phyloP scores from a whole-genome alignment of 495 filamentous ascomycete species.

The Cladorrhinum samala region DNA sequence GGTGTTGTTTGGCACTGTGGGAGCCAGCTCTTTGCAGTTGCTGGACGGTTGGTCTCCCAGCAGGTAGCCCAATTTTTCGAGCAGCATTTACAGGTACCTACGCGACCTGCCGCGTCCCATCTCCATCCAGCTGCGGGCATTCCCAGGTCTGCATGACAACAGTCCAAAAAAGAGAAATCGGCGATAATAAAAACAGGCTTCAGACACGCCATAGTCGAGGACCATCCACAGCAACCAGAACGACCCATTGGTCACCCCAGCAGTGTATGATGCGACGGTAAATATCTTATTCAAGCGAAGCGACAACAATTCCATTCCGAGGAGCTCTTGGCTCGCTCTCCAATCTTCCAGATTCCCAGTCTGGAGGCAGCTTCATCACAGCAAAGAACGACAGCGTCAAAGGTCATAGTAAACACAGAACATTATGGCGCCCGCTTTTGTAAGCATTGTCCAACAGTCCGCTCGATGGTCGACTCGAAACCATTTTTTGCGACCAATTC shows the following conservation, averaged over 20 bases:
- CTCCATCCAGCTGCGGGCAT: neutral
- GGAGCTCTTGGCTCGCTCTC: neutral
- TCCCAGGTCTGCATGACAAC: neutral
- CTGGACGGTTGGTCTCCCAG: neutral
- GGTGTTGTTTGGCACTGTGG: neutral
- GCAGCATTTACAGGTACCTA: conserved; percentile 11
- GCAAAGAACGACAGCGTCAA: neutral
- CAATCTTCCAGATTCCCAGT: neutral
- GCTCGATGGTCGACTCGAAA: too few relatives aligned
- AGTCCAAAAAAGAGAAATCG: neutral
- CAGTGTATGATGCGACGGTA: neutral
- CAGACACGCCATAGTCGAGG: neutral
- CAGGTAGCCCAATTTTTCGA: conserved; percentile 25
- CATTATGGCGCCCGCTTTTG: conserved; percentile 26
- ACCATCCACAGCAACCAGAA: too few relatives aligned
- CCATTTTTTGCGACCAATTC: too few relatives aligned
- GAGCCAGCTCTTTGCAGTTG: neutral
- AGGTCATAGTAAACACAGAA: neutral
- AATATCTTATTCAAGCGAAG: neutral
- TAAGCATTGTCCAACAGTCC: conserved; percentile 12
- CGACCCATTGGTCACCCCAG: too few relatives aligned
- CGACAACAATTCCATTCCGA: neutral
- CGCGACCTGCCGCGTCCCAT: conserved; percentile 9
- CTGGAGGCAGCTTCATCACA: neutral
- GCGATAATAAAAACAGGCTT: neutral